Conservation (phyloP, 305 asterid genomes). For the Fraxinus angustifolia region DNA sequence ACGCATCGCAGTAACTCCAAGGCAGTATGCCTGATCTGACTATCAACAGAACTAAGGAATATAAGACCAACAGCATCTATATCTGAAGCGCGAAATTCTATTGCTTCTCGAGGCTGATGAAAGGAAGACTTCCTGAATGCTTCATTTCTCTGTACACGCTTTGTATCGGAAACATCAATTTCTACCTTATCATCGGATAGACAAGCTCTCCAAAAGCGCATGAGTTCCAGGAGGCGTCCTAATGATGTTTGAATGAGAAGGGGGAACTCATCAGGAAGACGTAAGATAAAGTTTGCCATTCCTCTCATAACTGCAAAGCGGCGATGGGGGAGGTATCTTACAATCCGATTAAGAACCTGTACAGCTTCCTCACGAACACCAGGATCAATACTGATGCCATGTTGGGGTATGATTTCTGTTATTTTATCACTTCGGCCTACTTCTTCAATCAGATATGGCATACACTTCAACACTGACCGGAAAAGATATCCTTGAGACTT, state of each 20-base stretch:
- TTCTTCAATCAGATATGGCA: conserved; percentile 98
- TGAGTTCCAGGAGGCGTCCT: conserved; percentile 96
- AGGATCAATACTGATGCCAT: conserved; percentile 98
- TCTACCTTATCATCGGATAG: conserved; percentile 69
- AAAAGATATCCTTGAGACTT: conserved; percentile 98
- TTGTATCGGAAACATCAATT: conserved; percentile 52
- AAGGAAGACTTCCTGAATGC: conserved; percentile 90
- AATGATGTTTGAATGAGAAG: conserved; percentile 96
- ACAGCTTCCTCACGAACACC: conserved; percentile 99
- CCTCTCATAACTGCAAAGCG: conserved; percentile 99
- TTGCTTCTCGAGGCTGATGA: conserved; percentile 72
- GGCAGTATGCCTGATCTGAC: conserved; percentile 98
- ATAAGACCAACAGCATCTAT: conserved; percentile 98
- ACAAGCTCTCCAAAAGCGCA: conserved; percentile 98
- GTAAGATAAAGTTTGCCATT: conserved; percentile 83
- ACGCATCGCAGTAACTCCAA: conserved; percentile 94
- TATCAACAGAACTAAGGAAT: conserved; percentile 95
- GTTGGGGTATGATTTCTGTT: conserved; percentile 96
- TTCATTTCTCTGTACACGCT: conserved; percentile 78
- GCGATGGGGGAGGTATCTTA: conserved; percentile 90
- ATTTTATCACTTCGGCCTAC: conserved; percentile 97
- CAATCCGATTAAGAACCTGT: conserved; percentile 91
- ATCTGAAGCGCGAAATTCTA: conserved; percentile 91
- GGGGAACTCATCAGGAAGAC: conserved; percentile 98
- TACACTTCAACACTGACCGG: conserved; percentile 95